These are phyloP conservation scores for Rosa multiflora DNA, from an alignment of 306 rosid genomes.

Conservation along the genomic window DNA sequence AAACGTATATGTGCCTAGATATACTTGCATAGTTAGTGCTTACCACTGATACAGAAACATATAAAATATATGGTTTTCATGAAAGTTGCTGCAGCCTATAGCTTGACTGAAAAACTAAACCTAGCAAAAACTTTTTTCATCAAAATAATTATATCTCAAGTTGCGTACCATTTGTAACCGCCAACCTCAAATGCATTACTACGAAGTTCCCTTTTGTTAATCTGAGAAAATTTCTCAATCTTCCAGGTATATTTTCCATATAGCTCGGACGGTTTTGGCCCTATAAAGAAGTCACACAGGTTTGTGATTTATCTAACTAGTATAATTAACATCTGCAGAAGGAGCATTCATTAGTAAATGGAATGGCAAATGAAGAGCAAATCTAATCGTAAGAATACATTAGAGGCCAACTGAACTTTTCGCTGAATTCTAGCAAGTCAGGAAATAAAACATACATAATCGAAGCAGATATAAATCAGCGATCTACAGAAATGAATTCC, in stretches of 20 bases:
- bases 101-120: constrained; percentile 1
- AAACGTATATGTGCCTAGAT: background rate
- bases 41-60: background rate
- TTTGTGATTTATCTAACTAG: constrained; percentile 20
- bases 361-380: background rate
- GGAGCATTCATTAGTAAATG: background rate
- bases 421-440: background rate
- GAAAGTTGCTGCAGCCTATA: background rate
- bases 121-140: background rate
- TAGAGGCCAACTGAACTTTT: background rate
- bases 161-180: constrained; percentile 87
- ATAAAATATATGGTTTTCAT: background rate
- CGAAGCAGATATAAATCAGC: background rate
- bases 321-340: background rate
- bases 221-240: constrained; percentile 96
- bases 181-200: constrained; percentile 97
- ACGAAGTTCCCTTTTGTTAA: constrained; percentile 96
- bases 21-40: background rate
- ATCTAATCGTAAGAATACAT: background rate
- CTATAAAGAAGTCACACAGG: constrained; percentile 39
- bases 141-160: constrained; percentile 16
- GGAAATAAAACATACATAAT: background rate
- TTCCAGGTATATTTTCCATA: constrained; percentile 94
- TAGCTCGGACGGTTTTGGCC: constrained; percentile 82
- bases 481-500: background rate